These are phyloP conservation scores for Phellinidium pouzarii DNA, from an alignment of 1,284 basidiomycete genomes.

Conservation along the genomic window DNA sequence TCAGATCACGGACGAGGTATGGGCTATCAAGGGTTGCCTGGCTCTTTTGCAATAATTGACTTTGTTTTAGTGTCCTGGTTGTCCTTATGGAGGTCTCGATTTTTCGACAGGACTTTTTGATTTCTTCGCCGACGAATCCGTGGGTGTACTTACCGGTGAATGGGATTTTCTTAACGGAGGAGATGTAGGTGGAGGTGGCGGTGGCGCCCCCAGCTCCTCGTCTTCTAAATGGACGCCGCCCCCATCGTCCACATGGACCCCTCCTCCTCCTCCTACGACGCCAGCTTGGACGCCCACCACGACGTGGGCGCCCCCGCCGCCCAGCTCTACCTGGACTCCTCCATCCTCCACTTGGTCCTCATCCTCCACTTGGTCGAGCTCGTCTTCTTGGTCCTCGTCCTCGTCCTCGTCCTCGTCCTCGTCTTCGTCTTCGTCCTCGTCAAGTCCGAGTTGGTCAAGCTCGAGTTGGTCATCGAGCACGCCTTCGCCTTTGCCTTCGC, in stretches of 20 bases:
- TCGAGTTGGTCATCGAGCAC: constrained; percentile 20
- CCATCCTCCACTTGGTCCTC: constrained; percentile 20
- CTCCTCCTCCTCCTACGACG: too few relatives aligned
- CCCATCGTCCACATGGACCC: neutral
- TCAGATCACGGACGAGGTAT: constrained; percentile 59
- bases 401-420: constrained; percentile 15
- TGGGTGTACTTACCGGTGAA: constrained; percentile 50
- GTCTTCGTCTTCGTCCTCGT: neutral
- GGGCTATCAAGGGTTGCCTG: constrained; percentile 20
- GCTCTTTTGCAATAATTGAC: constrained; percentile 2
- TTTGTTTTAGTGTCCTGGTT: constrained; percentile 55
- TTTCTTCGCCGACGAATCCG: constrained; percentile 41
- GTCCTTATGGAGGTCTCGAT: constrained; percentile 71
- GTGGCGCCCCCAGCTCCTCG: constrained; percentile 9
- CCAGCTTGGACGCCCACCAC: neutral
- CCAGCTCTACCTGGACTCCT: constrained; percentile 22
- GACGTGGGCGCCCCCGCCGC: constrained; percentile 15
- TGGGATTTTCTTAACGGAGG: constrained; percentile 47
- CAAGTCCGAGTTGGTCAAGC: constrained; percentile 10
- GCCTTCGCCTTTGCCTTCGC: constrained; percentile 23
- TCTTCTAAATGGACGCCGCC: constrained; percentile 21
- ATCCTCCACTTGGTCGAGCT: constrained; percentile 3
- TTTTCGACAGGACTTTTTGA: constrained; percentile 70
- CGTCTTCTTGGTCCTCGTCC: constrained; percentile 13
- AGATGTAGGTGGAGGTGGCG: constrained; percentile 24